A percentile compares a stretch with the other conserved stretches of the same genome.
These are phyloP conservation scores for Ziziphus jujuba DNA, from an alignment of 306 rosid species.

Conservation along the genomic window DNA sequence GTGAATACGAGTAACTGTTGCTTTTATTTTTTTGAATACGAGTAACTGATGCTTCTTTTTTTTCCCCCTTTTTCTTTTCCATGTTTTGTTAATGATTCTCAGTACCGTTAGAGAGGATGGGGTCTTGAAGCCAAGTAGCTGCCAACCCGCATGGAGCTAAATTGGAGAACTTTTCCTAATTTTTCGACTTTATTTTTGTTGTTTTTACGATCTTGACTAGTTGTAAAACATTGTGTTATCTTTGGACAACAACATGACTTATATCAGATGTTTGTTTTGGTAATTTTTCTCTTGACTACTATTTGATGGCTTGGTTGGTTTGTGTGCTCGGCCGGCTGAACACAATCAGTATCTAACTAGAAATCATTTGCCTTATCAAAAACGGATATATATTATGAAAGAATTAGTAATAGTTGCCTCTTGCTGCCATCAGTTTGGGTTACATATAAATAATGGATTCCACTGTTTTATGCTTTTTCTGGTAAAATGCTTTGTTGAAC, in stretches of 20 bases:
- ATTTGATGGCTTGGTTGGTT: not conserved
- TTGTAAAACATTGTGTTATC: not conserved
- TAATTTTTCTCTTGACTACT: not conserved
- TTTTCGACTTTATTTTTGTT: not conserved
- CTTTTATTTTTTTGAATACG: not conserved
- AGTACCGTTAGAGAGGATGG: conserved; percentile 8
- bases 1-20: not conserved
- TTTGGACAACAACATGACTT: conserved; percentile 2
- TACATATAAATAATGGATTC: too few relatives aligned
- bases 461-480: too few relatives aligned
- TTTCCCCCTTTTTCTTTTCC: not conserved
- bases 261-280: not conserved
- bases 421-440: too few relatives aligned
- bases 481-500: too few relatives aligned
- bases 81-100: not conserved
- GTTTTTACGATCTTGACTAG: not conserved
- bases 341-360: too few relatives aligned
- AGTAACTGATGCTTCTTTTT: not conserved
- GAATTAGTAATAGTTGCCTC: too few relatives aligned
- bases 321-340: too few relatives aligned
- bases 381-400: too few relatives aligned
- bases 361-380: too few relatives aligned
- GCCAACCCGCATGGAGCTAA: not conserved
- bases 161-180: not conserved
- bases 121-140: not conserved